Percentiles rank a stretch among this genome's conserved stretches.
These are phyloP conservation scores for Phytophthora sojae DNA, from an alignment of 352 stramenopile species.

Conservation along the genomic window DNA sequence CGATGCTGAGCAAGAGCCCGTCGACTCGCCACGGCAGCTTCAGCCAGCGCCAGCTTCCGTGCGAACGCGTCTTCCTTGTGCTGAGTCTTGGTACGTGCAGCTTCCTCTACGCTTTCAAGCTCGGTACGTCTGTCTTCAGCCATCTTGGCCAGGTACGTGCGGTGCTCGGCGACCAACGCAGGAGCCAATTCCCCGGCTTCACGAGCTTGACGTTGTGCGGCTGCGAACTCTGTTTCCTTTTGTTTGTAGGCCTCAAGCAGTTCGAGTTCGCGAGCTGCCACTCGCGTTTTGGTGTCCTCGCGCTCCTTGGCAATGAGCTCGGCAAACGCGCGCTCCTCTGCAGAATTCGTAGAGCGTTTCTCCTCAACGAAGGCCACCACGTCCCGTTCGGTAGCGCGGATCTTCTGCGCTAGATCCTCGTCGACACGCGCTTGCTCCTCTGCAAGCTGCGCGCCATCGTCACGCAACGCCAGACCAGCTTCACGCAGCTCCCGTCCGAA, in stretches of 20 bases:
- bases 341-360: constrained; percentile 67
- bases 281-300: constrained; percentile 46
- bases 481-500: constrained; percentile 89
- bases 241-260: constrained; percentile 73
- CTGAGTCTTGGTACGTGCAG: constrained; percentile 48
- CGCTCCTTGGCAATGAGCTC: constrained; percentile 68
- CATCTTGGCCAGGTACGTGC: constrained; percentile 81
- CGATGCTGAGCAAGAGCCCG: constrained; percentile 75
- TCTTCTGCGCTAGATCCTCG: constrained; percentile 81
- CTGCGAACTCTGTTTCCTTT: constrained; percentile 81
- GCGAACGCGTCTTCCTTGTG: constrained; percentile 84
- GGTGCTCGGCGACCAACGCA: constrained; percentile 82
- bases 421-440: constrained; percentile 74
- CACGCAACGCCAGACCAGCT: constrained; percentile 70
- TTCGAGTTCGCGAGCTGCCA: constrained; percentile 81
- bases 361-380: constrained; percentile 79
- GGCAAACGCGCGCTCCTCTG: constrained; percentile 68
- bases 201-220: constrained; percentile 68
- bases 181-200: constrained; percentile 68
- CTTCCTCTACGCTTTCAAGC: constrained; percentile 58
- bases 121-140: constrained; percentile 77
- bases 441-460: constrained; percentile 62
- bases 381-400: constrained; percentile 84
- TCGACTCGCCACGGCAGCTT: constrained; percentile 80
- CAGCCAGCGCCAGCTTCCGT: constrained; percentile 73